Conservation (phyloP, 441 rosid genomes). For the Breynia disticha region DNA sequence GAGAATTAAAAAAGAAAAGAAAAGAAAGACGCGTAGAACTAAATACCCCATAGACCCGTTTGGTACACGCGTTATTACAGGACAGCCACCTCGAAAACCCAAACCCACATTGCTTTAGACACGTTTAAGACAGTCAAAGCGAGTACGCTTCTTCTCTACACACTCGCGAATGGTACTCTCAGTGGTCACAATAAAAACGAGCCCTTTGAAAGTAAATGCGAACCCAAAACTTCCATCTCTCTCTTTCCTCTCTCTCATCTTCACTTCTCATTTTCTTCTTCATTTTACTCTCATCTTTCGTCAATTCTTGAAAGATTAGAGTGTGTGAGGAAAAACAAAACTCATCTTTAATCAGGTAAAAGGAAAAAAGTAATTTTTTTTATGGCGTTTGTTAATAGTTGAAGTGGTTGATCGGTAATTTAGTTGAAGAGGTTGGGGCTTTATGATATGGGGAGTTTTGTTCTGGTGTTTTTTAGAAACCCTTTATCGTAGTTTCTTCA, state of each 20-base stretch:
- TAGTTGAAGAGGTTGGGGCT: too few species aligned
- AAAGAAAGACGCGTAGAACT: background rate
- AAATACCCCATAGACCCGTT: background rate
- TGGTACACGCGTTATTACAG: slow-evolving; percentile 21
- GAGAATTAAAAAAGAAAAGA: background rate
- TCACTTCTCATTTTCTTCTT: background rate
- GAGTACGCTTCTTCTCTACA: background rate
- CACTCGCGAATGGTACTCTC: slow-evolving; percentile 15
- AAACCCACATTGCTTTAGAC: background rate
- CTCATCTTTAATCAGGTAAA: too few species aligned
- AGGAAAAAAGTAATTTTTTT: too few species aligned
- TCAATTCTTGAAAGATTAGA: too few species aligned
- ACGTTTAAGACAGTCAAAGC: slow-evolving; percentile 12
- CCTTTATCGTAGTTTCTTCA: too few species aligned
- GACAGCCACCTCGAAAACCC: slow-evolving; percentile 13
- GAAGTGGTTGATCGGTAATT: too few species aligned
- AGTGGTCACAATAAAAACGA: slow-evolving; percentile 25
- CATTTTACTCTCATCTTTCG: too few species aligned
- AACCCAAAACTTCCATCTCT: slow-evolving; percentile 24
- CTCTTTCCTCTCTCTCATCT: slow-evolving; percentile 1
- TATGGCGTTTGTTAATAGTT: too few species aligned
- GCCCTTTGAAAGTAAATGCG: slow-evolving; percentile 23
- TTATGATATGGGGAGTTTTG: too few species aligned
- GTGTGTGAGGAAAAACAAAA: too few species aligned
- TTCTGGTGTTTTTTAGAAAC: too few species aligned